Evolutionary conservation across 306 rosid species (phyloP).

Genomic region (Prunus persica): DNA sequence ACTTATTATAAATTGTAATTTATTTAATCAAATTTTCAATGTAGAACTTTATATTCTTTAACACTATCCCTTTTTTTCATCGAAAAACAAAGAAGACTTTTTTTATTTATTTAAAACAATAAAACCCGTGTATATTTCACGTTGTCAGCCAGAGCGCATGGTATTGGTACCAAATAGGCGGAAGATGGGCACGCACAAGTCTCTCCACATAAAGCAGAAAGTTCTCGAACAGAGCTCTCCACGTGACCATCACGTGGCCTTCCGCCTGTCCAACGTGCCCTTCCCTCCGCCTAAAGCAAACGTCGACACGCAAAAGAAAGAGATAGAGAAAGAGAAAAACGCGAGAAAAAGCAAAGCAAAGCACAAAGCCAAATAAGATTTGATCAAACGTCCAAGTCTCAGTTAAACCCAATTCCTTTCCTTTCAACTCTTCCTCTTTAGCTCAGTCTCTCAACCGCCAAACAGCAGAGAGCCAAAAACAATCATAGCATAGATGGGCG

Average conservation of each 20-base stretch:
- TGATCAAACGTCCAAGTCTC: background rate
- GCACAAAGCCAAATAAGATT: background rate
- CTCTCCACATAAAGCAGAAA: no score
- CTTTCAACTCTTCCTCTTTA: background rate
- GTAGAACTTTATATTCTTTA: rapidly evolving
- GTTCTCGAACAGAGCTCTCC: no score
- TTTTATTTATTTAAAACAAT: no score
- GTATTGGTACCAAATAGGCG: background rate
- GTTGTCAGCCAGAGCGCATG: no score
- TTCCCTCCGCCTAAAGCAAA: background rate
- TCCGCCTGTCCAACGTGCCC: background rate
- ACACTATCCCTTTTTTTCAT: no score
- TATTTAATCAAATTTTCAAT: no score
- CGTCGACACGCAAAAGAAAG: background rate
- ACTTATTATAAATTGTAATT: no score
- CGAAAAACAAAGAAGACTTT: no score
- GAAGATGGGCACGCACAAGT: no score
- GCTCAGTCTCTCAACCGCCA: background rate
- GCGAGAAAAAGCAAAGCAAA: background rate
- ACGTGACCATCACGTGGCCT: background rate
- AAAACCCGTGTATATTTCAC: no score
- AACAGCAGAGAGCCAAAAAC: background rate
- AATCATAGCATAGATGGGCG: conserved; percentile 17
- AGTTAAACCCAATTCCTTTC: background rate
- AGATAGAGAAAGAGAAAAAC: no score